Conservation (phyloP, 768 basidiomycete genomes). For the Porpolomopsis calyptriformis region DNA sequence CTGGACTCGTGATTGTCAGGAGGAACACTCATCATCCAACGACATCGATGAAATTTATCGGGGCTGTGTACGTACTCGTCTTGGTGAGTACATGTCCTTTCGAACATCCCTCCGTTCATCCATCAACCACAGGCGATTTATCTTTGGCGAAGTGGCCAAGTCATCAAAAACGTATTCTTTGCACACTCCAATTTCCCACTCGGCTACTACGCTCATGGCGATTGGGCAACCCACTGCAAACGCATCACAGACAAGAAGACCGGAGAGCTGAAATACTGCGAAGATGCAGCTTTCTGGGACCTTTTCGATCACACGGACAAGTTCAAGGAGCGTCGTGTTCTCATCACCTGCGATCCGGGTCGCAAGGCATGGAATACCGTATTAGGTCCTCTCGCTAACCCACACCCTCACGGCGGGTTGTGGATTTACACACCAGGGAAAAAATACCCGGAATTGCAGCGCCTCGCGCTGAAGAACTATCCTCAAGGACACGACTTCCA, state of each 20-base stretch:
- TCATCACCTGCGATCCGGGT: conserved; percentile 42
- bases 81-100: no score
- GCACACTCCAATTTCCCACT: conserved; percentile 33
- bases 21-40: no score
- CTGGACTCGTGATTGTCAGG: no score
- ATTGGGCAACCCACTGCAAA: conserved; percentile 37
- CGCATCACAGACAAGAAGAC: conserved; percentile 19
- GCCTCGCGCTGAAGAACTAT: conserved; percentile 40
- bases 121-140: conserved; percentile 19
- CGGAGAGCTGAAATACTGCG: conserved; percentile 42
- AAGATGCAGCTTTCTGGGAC: conserved; percentile 61
- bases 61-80: no score
- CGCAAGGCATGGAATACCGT: conserved; percentile 66
- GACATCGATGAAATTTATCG: no score
- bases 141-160: conserved; percentile 34
- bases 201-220: conserved; percentile 41
- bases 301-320: conserved; percentile 29
- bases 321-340: conserved; percentile 35
- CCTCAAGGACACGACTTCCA: conserved; percentile 56
- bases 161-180: conserved; percentile 33
- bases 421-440: conserved; percentile 42
- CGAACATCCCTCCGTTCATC: no score
- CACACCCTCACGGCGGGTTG: conserved; percentile 46
- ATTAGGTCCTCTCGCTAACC: conserved; percentile 58
- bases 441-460: conserved; percentile 8